Evolutionary conservation across 495 filamentous ascomycete species (phyloP).

Genomic region (Symbiotaphrina buchneri): DNA sequence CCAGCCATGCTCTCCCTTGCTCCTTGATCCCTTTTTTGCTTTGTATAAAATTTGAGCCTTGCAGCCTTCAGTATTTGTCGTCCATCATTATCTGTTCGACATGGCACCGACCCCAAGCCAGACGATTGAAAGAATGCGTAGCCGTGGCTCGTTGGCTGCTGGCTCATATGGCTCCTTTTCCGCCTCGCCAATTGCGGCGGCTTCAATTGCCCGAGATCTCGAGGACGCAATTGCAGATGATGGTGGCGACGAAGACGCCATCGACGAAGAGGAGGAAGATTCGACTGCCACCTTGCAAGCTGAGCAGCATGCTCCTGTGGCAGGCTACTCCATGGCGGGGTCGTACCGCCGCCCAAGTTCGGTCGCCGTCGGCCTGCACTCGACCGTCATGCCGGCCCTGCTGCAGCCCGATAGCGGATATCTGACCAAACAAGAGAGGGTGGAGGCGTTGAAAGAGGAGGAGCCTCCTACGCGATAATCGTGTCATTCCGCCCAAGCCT

Average conservation of each 20-base stretch:
- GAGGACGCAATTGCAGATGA: constrained; percentile 23
- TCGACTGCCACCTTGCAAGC: constrained; percentile 24
- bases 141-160: neutral
- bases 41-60: neutral
- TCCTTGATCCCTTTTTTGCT: neutral
- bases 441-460: constrained; percentile 34
- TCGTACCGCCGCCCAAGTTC: constrained; percentile 47
- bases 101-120: neutral
- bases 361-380: constrained; percentile 33
- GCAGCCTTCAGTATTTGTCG: neutral
- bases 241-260: constrained; percentile 19
- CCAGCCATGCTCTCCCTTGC: too few species aligned
- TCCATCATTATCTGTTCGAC: constrained; percentile 1
- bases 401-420: constrained; percentile 21
- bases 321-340: constrained; percentile 33
- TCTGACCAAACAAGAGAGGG: constrained; percentile 35
- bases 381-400: constrained; percentile 17
- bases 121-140: neutral
- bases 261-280: constrained; percentile 16
- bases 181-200: constrained; percentile 34
- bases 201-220: constrained; percentile 47
- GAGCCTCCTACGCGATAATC: constrained; percentile 60
- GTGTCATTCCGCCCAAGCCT: constrained; percentile 44
- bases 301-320: constrained; percentile 5
- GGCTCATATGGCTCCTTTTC: constrained; percentile 1